Evolutionary conservation across 805 yeast species (phyloP).

Genomic region (Candida takata): DNA sequence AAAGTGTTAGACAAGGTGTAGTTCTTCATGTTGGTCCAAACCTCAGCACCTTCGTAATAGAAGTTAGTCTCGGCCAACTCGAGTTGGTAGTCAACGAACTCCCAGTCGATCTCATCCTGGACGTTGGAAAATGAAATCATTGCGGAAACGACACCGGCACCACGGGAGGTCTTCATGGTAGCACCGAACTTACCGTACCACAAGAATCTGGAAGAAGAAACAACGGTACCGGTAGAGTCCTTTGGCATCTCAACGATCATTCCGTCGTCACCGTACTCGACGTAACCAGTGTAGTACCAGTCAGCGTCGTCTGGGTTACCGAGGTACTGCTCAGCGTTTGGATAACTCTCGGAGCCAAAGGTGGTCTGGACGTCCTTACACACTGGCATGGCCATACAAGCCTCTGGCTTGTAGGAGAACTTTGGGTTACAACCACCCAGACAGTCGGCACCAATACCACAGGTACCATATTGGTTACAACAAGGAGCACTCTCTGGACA

Average conservation of each 20-base stretch:
- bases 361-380: conserved; percentile 45
- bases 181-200: conserved; percentile 86
- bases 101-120: conserved; percentile 87
- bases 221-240: conserved; percentile 65
- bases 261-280: conserved; percentile 45
- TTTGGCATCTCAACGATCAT: conserved; percentile 78
- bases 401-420: conserved; percentile 27
- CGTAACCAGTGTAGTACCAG: conserved; percentile 61
- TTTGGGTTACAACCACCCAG: conserved; percentile 83
- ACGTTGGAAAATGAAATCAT: conserved; percentile 75
- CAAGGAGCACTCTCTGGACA: conserved; percentile 83
- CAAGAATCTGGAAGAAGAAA: conserved; percentile 70
- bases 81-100: conserved; percentile 72
- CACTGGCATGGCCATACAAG: conserved; percentile 85
- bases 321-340: conserved; percentile 27
- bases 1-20: conserved; percentile 43
- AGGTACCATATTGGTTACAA: conserved; percentile 72
- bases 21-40: conserved; percentile 53
- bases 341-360: conserved; percentile 30
- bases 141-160: conserved; percentile 80
- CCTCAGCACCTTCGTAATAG: conserved; percentile 67
- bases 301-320: conserved; percentile 65
- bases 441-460: conserved; percentile 76
- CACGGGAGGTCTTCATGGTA: conserved; percentile 64
- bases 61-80: conserved; percentile 67